These are phyloP conservation scores for Fennellomyces sp. DNA, from an alignment of 371 early-diverging fungal species.

Conservation along the genomic window DNA sequence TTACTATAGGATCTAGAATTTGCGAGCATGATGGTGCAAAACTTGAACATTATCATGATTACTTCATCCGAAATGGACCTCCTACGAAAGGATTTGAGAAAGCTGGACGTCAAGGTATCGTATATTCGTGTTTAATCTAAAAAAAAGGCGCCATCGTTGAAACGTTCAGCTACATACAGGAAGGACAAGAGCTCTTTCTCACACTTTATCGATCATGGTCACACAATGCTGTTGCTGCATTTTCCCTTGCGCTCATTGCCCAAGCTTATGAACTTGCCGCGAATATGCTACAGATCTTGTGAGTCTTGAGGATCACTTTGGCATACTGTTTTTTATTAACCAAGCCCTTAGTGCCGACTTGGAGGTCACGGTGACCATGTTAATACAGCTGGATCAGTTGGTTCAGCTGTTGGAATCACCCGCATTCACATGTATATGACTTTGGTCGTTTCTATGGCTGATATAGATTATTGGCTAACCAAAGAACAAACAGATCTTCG, in stretches of 20 bases:
- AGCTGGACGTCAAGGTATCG: slow-evolving; percentile 62
- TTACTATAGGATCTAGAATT: slow-evolving; percentile 73
- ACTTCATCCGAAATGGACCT: slow-evolving; percentile 87
- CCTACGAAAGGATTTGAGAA: slow-evolving; percentile 70
- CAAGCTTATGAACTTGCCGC: slow-evolving; percentile 90
- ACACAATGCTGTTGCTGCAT: slow-evolving; percentile 86
- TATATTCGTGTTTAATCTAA: background rate
- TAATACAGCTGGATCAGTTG: slow-evolving; percentile 92
- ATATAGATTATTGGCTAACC: background rate
- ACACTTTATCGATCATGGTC: slow-evolving; percentile 89
- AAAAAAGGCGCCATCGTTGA: too few relatives aligned
- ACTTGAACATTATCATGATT: slow-evolving; percentile 90
- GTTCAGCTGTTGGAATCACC: slow-evolving; percentile 94
- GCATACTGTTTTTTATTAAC: background rate
- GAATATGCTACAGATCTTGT: slow-evolving; percentile 77
- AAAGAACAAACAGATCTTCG: slow-evolving; percentile 60
- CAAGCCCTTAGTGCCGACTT: slow-evolving; percentile 66
- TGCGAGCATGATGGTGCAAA: slow-evolving; percentile 91
- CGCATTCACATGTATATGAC: slow-evolving; percentile 76
- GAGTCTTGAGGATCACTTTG: slow-evolving; percentile 19
- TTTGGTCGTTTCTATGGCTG: background rate
- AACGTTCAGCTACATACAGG: too few relatives aligned
- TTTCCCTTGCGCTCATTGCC: slow-evolving; percentile 86
- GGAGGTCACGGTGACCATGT: slow-evolving; percentile 85
- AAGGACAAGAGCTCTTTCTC: slow-evolving; percentile 74